Base-by-base conservation (phyloP, 306 rosid genomes). In the Castanea mollissima region DNA sequence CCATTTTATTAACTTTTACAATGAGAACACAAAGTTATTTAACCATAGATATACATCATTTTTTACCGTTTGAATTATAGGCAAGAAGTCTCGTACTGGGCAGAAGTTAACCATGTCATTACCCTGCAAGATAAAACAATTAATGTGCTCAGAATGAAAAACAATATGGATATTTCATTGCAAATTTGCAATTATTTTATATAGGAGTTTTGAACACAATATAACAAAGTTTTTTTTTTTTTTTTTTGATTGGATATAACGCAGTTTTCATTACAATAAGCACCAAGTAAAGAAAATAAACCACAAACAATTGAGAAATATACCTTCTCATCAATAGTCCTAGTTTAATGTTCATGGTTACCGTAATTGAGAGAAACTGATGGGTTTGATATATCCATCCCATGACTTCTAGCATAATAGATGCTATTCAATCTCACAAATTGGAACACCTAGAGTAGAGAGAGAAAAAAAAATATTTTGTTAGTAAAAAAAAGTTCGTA, bases 381-480 rank as follows among this genome's bases (percentile, higher is more conserved):
- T 38, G 89, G 89, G 18, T 87, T 88, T 55, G 89, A 88, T 55
- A 90, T 87, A 62, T 90, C 94, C 94, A 90, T 81, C n/a, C 94
- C 94, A 82, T 90, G 94, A 52, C 94, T 88, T 65, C 94, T 92
- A 79, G 91, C 94, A 81, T 90, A 90, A 55, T 81, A 81, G 1
- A 88, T 74, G 81, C 82, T 78, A 68, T 73, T 74, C 8, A 90
- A 46, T 86, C 82, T 81, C 2, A 90, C 92, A 86, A 88, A 90
- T 52, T 85, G 78, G n/a, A 18, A 73, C 4, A 90, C 88, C 94
- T 90, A n/a, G 27, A 63, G 71, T 58, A 60, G 44, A 75, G 23
- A 21, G 23, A 21, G 1, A n/a, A 46, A 25, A 3, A 31, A 51
- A 4, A 41, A 34, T n/a, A 21, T 21, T 21, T 41, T 9, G 11